phyloP scores from a whole-genome alignment of 306 rosid species.

The Cotoneaster glaucophyllus region DNA sequence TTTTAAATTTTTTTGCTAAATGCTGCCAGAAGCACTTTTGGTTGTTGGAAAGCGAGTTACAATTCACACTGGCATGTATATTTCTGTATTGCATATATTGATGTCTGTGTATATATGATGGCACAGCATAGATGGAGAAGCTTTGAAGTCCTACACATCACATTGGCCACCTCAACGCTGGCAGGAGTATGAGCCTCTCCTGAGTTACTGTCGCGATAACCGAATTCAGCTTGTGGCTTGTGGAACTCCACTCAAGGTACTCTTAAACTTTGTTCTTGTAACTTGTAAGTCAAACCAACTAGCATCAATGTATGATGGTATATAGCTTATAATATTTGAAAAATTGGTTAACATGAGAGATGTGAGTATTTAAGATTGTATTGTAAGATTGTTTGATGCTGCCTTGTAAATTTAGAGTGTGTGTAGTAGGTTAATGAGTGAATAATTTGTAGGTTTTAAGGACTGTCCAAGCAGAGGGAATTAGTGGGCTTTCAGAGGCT shows the following conservation, averaged over 20 bases:
- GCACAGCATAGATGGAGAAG: conserved; percentile 81
- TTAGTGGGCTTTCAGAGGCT: conserved; percentile 68
- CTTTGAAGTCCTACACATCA: conserved; percentile 46
- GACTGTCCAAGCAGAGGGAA: conserved; percentile 91
- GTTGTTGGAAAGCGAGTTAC: not conserved
- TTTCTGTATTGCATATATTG: conserved; percentile 16
- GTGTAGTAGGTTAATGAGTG: not conserved
- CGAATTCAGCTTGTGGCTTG: conserved; percentile 74
- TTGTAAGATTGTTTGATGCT: not conserved
- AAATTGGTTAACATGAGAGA: not conserved
- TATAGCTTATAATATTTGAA: not conserved
- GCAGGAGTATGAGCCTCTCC: conserved; percentile 93
- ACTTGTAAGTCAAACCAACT: not conserved
- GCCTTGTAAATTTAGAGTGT: not conserved
- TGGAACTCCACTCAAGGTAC: conserved; percentile 73
- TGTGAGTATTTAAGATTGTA: not conserved
- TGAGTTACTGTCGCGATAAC: conserved; percentile 66
- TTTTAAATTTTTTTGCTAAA: too few relatives aligned
- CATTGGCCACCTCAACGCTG: conserved; percentile 85
- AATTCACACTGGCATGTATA: not conserved
- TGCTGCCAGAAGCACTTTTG: too few relatives aligned
- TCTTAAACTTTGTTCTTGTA: conserved; percentile 7
- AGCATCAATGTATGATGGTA: not conserved
- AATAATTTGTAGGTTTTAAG: conserved; percentile 56
- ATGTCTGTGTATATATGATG: conserved; percentile 12